Evolutionary conservation across 2,329 filamentous ascomycete species (phyloP).

Genomic region (Coniosporium tulheliwenetii): DNA sequence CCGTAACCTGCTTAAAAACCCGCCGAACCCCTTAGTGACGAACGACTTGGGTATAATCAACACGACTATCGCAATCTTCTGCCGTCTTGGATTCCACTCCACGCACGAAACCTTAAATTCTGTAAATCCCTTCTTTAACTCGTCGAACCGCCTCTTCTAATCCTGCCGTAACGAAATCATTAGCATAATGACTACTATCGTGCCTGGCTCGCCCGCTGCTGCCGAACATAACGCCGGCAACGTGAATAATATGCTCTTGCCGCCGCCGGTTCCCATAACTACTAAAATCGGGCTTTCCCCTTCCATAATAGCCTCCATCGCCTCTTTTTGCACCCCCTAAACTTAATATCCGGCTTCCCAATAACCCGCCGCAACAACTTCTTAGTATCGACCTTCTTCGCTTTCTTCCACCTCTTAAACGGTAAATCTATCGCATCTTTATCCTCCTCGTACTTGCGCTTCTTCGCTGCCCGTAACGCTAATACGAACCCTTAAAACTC

Average conservation of each 20-base stretch:
- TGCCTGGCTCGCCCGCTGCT: constrained; percentile 2
- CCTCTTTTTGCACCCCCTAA: constrained; percentile 8
- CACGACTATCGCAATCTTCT: constrained; percentile 7
- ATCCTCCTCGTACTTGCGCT: constrained; percentile 1
- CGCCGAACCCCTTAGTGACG: constrained; percentile 8
- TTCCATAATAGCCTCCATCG: constrained; percentile 8
- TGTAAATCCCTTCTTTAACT: constrained; percentile 8
- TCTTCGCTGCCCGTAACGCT: too few species aligned
- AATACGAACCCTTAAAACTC: too few species aligned
- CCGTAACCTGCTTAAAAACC: constrained; percentile 8
- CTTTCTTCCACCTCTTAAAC: constrained; percentile 2
- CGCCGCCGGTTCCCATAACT: constrained; percentile 10
- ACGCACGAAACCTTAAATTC: constrained; percentile 4
- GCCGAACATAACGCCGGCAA: too few species aligned
- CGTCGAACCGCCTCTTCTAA: constrained; percentile 2
- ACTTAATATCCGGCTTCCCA: constrained; percentile 5
- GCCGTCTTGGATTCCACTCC: constrained; percentile 8
- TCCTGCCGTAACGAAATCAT: constrained; percentile 8
- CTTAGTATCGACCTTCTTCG: constrained; percentile 3
- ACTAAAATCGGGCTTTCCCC: constrained; percentile 7
- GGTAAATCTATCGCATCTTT: constrained; percentile 1
- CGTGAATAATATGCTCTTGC: constrained; percentile 15
- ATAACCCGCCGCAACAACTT: constrained; percentile 6
- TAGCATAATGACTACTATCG: constrained; percentile 10
- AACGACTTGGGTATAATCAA: constrained; percentile 12